Evolutionary conservation across 306 rosid species (phyloP).

Genomic region (Vigna hirtella): DNA sequence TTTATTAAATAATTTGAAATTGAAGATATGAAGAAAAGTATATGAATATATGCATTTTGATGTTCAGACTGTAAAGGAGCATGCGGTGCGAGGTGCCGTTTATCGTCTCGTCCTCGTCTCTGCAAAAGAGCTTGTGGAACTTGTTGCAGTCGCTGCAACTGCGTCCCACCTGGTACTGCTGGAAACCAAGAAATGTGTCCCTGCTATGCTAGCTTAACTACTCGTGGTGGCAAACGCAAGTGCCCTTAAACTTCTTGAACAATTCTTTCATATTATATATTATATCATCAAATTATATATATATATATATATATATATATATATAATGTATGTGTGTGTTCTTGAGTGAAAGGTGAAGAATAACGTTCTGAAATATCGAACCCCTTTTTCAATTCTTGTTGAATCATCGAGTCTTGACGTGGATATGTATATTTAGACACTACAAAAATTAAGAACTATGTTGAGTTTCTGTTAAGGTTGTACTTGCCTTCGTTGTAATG

Average conservation of each 20-base stretch:
- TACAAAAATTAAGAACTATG: too few species aligned
- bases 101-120: constrained; percentile 60
- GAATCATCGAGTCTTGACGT: constrained; percentile 18
- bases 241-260: constrained; percentile 56
- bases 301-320: too few species aligned
- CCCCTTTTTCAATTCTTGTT: constrained; percentile 16
- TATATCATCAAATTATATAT: not conserved
- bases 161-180: constrained; percentile 78
- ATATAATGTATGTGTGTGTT: not conserved
- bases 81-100: constrained; percentile 63
- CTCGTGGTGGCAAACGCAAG: constrained; percentile 70
- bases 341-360: not conserved
- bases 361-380: not conserved
- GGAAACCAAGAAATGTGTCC: constrained; percentile 72
- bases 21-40: too few species aligned
- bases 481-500: not conserved
- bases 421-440: not conserved
- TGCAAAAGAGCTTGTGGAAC: constrained; percentile 77
- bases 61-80: constrained; percentile 60
- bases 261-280: not conserved
- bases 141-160: constrained; percentile 67
- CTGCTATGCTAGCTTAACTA: constrained; percentile 70
- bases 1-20: not conserved
- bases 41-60: not conserved
- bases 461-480: not conserved